Base-by-base conservation (phyloP, 306 rosid species). In the Inga leiocalycina region DNA sequence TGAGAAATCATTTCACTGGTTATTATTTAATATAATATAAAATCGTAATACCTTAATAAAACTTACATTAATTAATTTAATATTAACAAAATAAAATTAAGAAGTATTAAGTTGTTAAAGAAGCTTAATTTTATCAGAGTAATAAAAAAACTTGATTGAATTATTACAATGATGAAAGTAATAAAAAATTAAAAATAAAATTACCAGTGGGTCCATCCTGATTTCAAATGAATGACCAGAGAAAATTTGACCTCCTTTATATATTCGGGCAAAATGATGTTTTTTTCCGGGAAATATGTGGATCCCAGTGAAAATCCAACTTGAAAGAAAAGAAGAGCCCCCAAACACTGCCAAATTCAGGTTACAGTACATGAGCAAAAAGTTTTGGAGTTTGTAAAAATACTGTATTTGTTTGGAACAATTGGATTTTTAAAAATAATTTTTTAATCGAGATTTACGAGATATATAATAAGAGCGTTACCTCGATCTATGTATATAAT, bases 251-350 rank as follows among this genome's bases (percentile, higher is more conserved):
- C 69, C 68, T 0, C 22, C 44, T 12, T 3, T 39, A 6, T 39
- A 39, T 5, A 39, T 37, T 30, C 27, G 15, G 20, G 70, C 0
- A 56, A 17, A 70, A 41, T 6, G 46, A 20, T 39, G 74, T 15
- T 71, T 30, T 65, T 74, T 44, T 80, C 74, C 22, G 27, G 11
- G 68, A 84, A 75, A 74, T 68, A 43, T 12, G 45, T 13, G 75
- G 67, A 39, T 64, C 48, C 8, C 65, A 20, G 39, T 32, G 79
- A 14, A 77, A 39, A 56, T 74, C 48, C 41, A 43, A 45, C 49
- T 51, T 19, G 8, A 22, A 52, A 51, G 35, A 37, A 44, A 2
- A 44, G 1, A 56, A 19, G 62, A 56, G 22, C 24, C 62, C 59
- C 59, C n/a, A 13, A 72, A 14, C 59, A 52, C 66, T 19, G 8